Base-by-base conservation (phyloP, 305 asterid genomes). In the Petunia hybrid region DNA sequence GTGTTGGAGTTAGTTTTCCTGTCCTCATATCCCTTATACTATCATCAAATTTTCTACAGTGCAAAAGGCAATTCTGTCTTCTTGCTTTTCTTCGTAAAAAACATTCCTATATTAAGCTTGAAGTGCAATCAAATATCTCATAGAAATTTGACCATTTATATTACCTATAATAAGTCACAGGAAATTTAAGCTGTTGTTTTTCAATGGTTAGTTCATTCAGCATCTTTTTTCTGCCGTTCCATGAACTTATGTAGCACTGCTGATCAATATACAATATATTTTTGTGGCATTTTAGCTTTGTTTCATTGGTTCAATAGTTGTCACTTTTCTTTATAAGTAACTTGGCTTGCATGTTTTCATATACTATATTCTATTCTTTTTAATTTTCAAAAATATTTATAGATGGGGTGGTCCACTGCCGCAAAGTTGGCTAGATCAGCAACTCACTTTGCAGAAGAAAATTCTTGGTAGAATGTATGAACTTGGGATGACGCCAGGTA, bases 371-470 rank as follows among this genome's bases (percentile, higher is more conserved):
- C 56, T 16, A 61, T 36, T 64, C 3, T 39, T 39, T 42, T 64
- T 6, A 39, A 62, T 67, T 41, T 38, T 48, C 64, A 14, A 57
- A 75, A 35, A 1, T 82, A 76, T 12, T 63, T 56, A 57, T 84
- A 93, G 97, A 79, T 93, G 97, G 97, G 97, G 97, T 77, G 97
- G 97, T 36, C 94, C 97, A 57, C 86, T 91, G 63, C 97, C 96
- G n/a, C 95, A 90, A 78, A 91, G 93, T 81, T 93, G 97, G 97
- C 82, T 93, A 84, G 97, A 93, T 88, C 95, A 89, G 65, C 97
- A 93, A 85, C 87, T 93, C 81, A 55, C 65, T 73, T 69, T 93
- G 90, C 97, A 93, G 90, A 93, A 91, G 94, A 91, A 89, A 82
- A 91, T 91, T 85, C 91, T 93, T 86, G 85, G 88, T 75, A 83